Conservation (phyloP, 202 grass and related monocot species). For the Musa balbisiana region DNA sequence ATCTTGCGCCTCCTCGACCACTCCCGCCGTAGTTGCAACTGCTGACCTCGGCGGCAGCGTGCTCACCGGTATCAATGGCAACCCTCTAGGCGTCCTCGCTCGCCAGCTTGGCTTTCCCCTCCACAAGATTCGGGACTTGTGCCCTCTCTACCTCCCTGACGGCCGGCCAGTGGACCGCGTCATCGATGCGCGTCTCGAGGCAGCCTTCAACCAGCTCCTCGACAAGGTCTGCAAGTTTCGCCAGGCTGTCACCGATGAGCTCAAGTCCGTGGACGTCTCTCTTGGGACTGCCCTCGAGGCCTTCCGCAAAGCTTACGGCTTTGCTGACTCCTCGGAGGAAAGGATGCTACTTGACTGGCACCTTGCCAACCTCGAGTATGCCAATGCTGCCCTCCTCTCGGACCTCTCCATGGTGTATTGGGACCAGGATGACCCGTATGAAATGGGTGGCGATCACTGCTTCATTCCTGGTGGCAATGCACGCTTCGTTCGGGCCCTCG, state of each 20-base stretch:
- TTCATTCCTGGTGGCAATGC: slow-evolving; percentile 93
- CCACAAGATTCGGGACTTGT: slow-evolving; percentile 90
- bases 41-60: slow-evolving; percentile 95
- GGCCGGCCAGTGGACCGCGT: slow-evolving; percentile 58
- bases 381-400: slow-evolving; percentile 71
- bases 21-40: slow-evolving; percentile 40
- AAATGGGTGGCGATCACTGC: slow-evolving; percentile 97
- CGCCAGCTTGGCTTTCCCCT: slow-evolving; percentile 89
- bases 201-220: slow-evolving; percentile 85
- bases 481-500: slow-evolving; percentile 57
- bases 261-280: slow-evolving; percentile 60
- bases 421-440: slow-evolving; percentile 98
- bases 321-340: slow-evolving; percentile 56
- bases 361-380: slow-evolving; percentile 95
- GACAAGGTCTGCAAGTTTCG: slow-evolving; percentile 87
- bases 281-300: slow-evolving; percentile 73
- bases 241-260: slow-evolving; percentile 56
- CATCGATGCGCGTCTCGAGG: slow-evolving; percentile 61
- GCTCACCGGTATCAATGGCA: slow-evolving; percentile 90
- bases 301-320: slow-evolving; percentile 59
- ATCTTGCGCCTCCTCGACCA: slow-evolving; percentile 33
- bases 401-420: slow-evolving; percentile 92
- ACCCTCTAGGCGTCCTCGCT: slow-evolving; percentile 74
- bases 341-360: slow-evolving; percentile 97
- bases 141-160: slow-evolving; percentile 76